phyloP scores from a whole-genome alignment of 176 grass and related monocot genomes.

The sorghum (Sorghum bicolor) region Sorghum_bicolor_NCBIv3 NC_012872.2:6166501-6167000 shows the following conservation, averaged over 20 bases:
- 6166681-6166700: conserved; percentile 88
- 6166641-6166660: conserved; percentile 94
- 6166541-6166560: background rate
- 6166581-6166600: conserved; percentile 56
- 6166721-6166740: too few species aligned
- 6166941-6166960: background rate
- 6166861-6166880: background rate
- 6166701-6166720: background rate
- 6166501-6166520: background rate
- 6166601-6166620: conserved; percentile 49
- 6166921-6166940: background rate
- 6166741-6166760: too few species aligned
- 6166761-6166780: too few species aligned
- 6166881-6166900: background rate
- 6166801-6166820: conserved; percentile 86
- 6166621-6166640: conserved; percentile 69
- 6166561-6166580: background rate
- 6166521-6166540: too few species aligned
- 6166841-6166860: conserved; percentile 74
- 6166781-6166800: conserved; percentile 41
- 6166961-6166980: background rate
- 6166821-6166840: conserved; percentile 66
- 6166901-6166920: background rate
- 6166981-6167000: conserved; percentile 49
- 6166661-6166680: conserved; percentile 98